Percentiles rank a stretch among this genome's conserved stretches.
These are phyloP conservation scores for Cryptomeria japonica DNA, from an alignment of 75 land plant genomes.

Conservation along the genomic window DNA sequence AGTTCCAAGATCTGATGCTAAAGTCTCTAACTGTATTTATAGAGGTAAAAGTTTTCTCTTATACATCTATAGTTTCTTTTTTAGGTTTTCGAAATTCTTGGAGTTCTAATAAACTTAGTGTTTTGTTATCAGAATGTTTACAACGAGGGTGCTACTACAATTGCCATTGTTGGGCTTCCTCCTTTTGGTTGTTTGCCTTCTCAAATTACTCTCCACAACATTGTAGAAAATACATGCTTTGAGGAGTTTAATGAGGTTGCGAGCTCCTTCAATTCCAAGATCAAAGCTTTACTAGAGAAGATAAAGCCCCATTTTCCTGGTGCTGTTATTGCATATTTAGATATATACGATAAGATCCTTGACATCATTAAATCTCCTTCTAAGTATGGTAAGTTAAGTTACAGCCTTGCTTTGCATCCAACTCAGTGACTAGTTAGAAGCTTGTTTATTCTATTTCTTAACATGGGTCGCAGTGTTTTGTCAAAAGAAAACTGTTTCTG, in stretches of 20 bases:
- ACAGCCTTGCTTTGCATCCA: too few species aligned
- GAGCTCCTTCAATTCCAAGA: constrained; percentile 24
- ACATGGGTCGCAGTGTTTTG: too few species aligned
- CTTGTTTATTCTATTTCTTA: too few species aligned
- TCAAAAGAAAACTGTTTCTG: too few species aligned
- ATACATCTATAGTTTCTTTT: neutral
- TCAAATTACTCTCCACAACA: constrained; percentile 35
- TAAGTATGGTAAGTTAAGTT: constrained; percentile 39
- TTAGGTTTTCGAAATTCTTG: neutral
- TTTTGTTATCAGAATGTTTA: constrained; percentile 43
- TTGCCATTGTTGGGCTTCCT: constrained; percentile 59
- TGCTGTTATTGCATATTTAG: neutral
- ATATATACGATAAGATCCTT: constrained; percentile 30
- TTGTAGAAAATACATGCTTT: constrained; percentile 22
- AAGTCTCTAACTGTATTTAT: constrained; percentile 23
- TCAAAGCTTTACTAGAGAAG: constrained; percentile 17
- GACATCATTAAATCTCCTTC: constrained; percentile 34
- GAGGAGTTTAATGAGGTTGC: constrained; percentile 28
- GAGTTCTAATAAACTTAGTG: neutral
- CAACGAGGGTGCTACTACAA: constrained; percentile 47
- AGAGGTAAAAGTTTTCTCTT: constrained; percentile 33
- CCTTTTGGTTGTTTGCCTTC: constrained; percentile 71
- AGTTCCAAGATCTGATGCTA: too few species aligned
- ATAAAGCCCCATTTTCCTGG: constrained; percentile 4
- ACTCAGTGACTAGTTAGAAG: too few species aligned